These are phyloP conservation scores for Comarum palustre DNA, from an alignment of 306 rosid genomes.

Conservation along the genomic window DNA sequence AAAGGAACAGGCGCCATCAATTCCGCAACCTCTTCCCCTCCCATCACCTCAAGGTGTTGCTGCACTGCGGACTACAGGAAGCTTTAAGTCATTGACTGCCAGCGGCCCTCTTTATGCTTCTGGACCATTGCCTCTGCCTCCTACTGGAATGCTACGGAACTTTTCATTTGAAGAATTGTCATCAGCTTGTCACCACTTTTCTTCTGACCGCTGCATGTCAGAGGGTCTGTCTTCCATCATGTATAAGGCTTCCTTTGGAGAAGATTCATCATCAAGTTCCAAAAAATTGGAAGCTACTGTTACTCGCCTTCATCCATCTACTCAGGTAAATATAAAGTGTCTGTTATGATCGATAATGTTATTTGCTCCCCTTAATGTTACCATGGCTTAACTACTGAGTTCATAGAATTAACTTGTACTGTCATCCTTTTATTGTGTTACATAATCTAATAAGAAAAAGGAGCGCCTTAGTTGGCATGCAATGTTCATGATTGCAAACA, in stretches of 20 bases:
- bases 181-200: constrained; percentile 75
- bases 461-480: neutral
- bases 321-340: constrained; percentile 51
- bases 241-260: constrained; percentile 89
- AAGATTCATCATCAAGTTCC: constrained; percentile 65
- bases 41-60: constrained; percentile 67
- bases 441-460: neutral
- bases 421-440: neutral
- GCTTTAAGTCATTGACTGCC: constrained; percentile 68
- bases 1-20: constrained; percentile 60
- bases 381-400: neutral
- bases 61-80: constrained; percentile 53
- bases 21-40: constrained; percentile 93
- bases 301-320: constrained; percentile 78
- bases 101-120: constrained; percentile 72
- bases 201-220: constrained; percentile 79
- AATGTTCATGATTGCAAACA: neutral
- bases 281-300: constrained; percentile 90
- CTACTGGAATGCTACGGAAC: constrained; percentile 56
- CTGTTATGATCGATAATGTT: neutral
- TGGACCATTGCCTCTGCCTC: constrained; percentile 93
- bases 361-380: neutral
- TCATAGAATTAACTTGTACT: neutral
- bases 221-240: constrained; percentile 80
- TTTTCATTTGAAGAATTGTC: constrained; percentile 72